phyloP scores from a whole-genome alignment of 1,284 basidiomycete genomes.

The Flammula alnicola region DNA sequence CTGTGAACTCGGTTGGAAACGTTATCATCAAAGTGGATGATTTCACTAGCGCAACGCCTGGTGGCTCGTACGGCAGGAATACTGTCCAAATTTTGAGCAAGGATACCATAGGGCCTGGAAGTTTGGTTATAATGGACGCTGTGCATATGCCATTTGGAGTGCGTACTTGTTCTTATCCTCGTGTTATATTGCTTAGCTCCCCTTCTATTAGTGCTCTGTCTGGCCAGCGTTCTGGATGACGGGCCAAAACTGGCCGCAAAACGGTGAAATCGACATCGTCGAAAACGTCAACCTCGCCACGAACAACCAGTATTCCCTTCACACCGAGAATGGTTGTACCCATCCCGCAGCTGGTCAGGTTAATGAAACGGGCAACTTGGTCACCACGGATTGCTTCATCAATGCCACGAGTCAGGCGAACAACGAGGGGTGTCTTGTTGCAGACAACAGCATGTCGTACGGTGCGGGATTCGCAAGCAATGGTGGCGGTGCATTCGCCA shows the following conservation, averaged over 20 bases:
- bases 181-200: background rate
- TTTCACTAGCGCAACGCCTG: conserved; percentile 15
- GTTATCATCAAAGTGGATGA: conserved; percentile 30
- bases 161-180: background rate
- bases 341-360: conserved; percentile 1
- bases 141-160: conserved; percentile 16
- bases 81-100: conserved; percentile 19
- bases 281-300: conserved; percentile 14
- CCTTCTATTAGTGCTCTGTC: conserved; percentile 22
- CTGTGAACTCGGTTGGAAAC: conserved; percentile 17
- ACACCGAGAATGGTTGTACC: conserved; percentile 15
- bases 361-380: conserved; percentile 61
- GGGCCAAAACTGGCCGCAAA: conserved; percentile 52
- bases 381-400: conserved; percentile 34
- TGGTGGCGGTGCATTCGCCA: conserved; percentile 47
- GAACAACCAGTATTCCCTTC: conserved; percentile 12
- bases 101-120: conserved; percentile 6
- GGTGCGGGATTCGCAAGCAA: conserved; percentile 31
- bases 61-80: conserved; percentile 17
- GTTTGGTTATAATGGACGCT: conserved; percentile 15
- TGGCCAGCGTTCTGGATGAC: conserved; percentile 35
- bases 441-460: conserved; percentile 36
- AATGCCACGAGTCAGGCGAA: background rate
- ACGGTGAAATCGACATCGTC: conserved; percentile 16
- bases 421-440: conserved; percentile 57